These are phyloP conservation scores for Backusella liffmaniae DNA, from an alignment of 192 early-diverging fungal genomes.

Conservation along the genomic window DNA sequence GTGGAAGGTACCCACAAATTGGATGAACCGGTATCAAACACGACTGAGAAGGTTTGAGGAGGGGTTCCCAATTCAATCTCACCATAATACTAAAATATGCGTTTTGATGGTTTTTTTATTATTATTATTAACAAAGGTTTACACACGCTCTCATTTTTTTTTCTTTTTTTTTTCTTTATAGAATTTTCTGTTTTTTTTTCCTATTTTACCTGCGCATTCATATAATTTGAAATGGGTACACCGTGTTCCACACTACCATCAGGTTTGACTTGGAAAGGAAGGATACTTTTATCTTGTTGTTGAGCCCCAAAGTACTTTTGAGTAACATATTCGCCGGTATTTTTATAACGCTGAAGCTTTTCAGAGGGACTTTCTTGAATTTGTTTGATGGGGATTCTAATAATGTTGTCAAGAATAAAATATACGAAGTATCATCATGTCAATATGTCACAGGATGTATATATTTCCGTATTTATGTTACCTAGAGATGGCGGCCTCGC, in stretches of 20 bases:
- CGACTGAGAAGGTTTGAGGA: constrained; percentile 86
- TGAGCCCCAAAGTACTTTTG: constrained; percentile 77
- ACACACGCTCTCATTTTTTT: not conserved
- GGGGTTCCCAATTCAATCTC: constrained; percentile 87
- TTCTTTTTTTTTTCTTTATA: not conserved
- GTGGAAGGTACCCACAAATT: constrained; percentile 98
- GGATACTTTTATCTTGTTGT: constrained; percentile 20
- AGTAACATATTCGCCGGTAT: constrained; percentile 63
- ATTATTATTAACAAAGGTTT: not conserved
- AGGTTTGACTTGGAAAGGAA: constrained; percentile 48
- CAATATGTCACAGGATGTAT: not conserved
- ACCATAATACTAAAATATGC: constrained; percentile 79
- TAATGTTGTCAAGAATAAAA: not conserved
- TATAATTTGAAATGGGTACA: constrained; percentile 85
- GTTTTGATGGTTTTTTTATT: not conserved
- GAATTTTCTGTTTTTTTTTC: too few species aligned
- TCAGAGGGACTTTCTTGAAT: constrained; percentile 59
- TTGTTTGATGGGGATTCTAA: constrained; percentile 67
- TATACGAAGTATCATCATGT: not conserved
- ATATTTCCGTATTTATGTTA: not conserved
- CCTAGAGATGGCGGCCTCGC: constrained; percentile 30
- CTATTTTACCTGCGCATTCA: constrained; percentile 77
- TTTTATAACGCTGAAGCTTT: constrained; percentile 59
- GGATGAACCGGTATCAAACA: constrained; percentile 93
- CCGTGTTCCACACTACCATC: constrained; percentile 63